Base-by-base conservation (phyloP, 805 yeast species). In the Zygoascus bituminiphila region DNA sequence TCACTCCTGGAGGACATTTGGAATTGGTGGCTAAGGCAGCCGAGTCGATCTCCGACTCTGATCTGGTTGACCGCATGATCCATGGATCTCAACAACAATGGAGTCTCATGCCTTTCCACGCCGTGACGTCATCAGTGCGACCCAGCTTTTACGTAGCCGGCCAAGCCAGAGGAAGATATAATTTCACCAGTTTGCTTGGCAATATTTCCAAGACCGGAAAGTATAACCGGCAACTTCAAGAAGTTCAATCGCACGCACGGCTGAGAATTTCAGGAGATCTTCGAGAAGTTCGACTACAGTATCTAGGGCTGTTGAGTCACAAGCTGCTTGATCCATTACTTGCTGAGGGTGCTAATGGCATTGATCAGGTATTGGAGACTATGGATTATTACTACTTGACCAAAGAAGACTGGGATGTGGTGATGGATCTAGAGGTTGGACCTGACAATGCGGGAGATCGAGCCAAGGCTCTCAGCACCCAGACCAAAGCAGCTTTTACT, bases 41-140 rank as follows among this genome's bases (percentile, higher is more conserved):
- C 0, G 88, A 88, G 56, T 77, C 86, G 44, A 86, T 93, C 42
- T 84, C 95, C n/a, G 75, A 76, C 48, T 84, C 88, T 12, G 98
- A 93, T 64, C 63, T 83, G 21, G 83, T 89, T 22, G 96, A 88
- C 60, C 71, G 79, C 23, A 74, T 78, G 62, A 91, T 93, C 50
- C 85, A 95, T 61, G 84, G 95, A 40, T 77, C 91, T 37, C 96
- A 89, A 56, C 98, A 91, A 64, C 86, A 85, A 57, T 89, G 98
- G 98, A 79, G 93, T 52, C 72, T 91, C 51, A 75, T 93, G 72
- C 98, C 98, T 5, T 74, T 88, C 58, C 96, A 88, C 66, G 97
- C 88, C 0, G 75, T 88, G 3, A 71, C 84, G 73, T 89, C 97
- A 1, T 77, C 95, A 0, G 87, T 93, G 10, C 69, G 77, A 44